Percentiles rank a stretch among this genome's conserved stretches.
These are phyloP conservation scores for Aspergillus bridgeri DNA, from an alignment of 495 filamentous ascomycete species.

Conservation along the genomic window DNA sequence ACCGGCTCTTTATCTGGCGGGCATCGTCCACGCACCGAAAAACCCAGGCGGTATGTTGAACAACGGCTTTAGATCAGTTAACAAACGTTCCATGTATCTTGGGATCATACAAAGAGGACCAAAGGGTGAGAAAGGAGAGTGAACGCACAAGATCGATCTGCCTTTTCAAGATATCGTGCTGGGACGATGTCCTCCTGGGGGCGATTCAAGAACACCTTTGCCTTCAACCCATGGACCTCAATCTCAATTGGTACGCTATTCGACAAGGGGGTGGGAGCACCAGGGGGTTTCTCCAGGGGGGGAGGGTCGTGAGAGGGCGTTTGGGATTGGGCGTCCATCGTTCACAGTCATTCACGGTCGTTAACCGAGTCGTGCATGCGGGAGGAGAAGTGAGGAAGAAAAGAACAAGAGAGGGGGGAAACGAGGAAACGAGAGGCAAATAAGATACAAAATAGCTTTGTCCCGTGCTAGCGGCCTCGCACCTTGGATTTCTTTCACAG, in stretches of 20 bases:
- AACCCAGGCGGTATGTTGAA: conserved; percentile 25
- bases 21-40: conserved; percentile 24
- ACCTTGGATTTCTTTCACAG: not conserved
- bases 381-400: not conserved
- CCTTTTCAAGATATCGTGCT: conserved; percentile 17
- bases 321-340: not conserved
- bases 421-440: not conserved
- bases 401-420: not conserved
- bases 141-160: conserved; percentile 20
- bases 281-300: not conserved
- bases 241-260: conserved; percentile 7
- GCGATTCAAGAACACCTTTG: conserved; percentile 22
- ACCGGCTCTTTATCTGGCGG: conserved; percentile 17
- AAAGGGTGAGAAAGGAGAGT: not conserved
- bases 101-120: not conserved
- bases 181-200: conserved; percentile 25
- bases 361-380: not conserved
- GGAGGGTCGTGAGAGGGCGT: not conserved
- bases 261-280: not conserved
- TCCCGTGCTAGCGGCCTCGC: not conserved
- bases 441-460: not conserved
- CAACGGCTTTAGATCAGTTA: conserved; percentile 12
- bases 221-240: conserved; percentile 22
- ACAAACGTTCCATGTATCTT: not conserved
- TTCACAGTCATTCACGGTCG: not conserved